Evolutionary conservation across 116 monocot genomes (phyloP), one percentile per base, ranked within the genome.

Genomic region (Cymodocea nodosa): DNA sequence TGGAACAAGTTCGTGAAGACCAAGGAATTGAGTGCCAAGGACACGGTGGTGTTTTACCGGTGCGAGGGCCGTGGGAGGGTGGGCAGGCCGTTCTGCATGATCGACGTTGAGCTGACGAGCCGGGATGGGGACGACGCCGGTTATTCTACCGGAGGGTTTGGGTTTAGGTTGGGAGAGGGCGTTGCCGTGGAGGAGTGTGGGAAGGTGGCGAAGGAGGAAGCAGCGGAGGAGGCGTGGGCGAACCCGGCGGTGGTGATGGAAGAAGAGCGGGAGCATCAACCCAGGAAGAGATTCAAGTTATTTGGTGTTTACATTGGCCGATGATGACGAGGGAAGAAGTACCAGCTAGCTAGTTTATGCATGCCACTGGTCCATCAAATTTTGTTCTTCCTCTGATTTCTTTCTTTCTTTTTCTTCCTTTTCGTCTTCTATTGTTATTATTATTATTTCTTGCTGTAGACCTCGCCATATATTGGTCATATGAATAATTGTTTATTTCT

Each of bases 1-100:
- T 84, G 84, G 84, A 81, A 78, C 61, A 80, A 63, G 73, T 84
- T 80, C 19, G 84, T 84, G 56, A 84, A 75, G 77, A 65, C 37
- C 22, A 80, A 77, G 22, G 37, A 35, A 22, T 66, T 84, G 22
- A 15, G 48, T 4, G 52, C 75, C 0, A 73, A 56, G 70, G 84
- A 84, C 49, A 66, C 60, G 0, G 84, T 84, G 6, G 53, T 24
- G 7, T 84, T 84, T 54, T 84, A 80, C 56, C 23, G 72, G 34
- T 72, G 72, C 20, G 50, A 68, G 51, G 72, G 74, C 25, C 56
- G 6, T 11, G 71, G 36, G 48, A 80, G 68, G 17, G 23, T 12
- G 13, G 24, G 35, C 36, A 60, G 55, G 23, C 6, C 52, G 6
- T 79, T 64, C 63, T 63, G 37, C 35, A 22, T 80, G 63, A 75